Conservation (phyloP, 208 protist genomes). For the Wallacemonas sp. region DNA sequence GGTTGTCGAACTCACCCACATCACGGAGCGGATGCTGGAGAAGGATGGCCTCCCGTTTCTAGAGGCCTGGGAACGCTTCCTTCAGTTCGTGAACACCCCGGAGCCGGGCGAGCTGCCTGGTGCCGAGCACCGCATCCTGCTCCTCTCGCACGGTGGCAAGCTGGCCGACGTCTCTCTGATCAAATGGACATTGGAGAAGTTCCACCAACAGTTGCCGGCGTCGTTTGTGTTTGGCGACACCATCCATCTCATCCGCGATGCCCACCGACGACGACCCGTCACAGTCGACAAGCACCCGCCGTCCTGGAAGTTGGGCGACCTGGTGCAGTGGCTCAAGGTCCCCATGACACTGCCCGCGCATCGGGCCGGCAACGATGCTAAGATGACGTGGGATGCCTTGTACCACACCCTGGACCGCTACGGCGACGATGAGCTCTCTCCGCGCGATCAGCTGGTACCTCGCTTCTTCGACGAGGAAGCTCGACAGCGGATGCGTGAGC, state of each 20-base stretch:
- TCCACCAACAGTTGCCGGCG: slow-evolving; percentile 54
- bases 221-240: slow-evolving; percentile 87
- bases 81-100: slow-evolving; percentile 66
- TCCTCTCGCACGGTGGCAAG: slow-evolving; percentile 89
- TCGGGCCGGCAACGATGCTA: slow-evolving; percentile 85
- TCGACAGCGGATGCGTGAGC: slow-evolving; percentile 56
- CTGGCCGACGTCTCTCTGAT: slow-evolving; percentile 88
- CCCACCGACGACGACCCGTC: slow-evolving; percentile 83
- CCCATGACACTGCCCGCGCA: slow-evolving; percentile 72
- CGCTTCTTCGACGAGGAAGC: slow-evolving; percentile 89
- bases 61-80: slow-evolving; percentile 73
- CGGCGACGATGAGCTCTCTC: slow-evolving; percentile 85
- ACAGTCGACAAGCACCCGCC: slow-evolving; percentile 89
- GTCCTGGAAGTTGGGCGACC: slow-evolving; percentile 77
- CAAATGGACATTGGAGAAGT: slow-evolving; percentile 83
- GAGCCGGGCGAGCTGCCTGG: slow-evolving; percentile 71
- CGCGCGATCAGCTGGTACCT: slow-evolving; percentile 85
- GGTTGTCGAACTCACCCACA: slow-evolving; percentile 75
- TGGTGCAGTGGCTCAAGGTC: slow-evolving; percentile 89
- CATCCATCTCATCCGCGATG: slow-evolving; percentile 86
- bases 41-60: slow-evolving; percentile 74
- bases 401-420: slow-evolving; percentile 90
- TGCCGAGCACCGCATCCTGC: slow-evolving; percentile 61
- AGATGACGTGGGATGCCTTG: slow-evolving; percentile 90
- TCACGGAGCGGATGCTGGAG: slow-evolving; percentile 75